phyloP scores from a whole-genome alignment of 306 rosid species.

The Sophora flavescens region DNA sequence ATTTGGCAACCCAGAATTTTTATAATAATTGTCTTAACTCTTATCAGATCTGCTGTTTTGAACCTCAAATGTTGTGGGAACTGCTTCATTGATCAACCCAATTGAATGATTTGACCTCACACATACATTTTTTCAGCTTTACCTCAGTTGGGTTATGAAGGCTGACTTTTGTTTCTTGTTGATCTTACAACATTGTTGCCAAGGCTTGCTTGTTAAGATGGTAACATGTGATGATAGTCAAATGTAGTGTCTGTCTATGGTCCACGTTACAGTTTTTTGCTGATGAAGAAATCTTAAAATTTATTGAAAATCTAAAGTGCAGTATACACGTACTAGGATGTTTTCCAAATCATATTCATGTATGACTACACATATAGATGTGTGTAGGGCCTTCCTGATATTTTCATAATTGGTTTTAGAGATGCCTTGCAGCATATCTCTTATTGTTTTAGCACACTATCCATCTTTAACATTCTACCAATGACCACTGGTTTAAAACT shows the following conservation, averaged over 20 bases:
- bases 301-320: not conserved
- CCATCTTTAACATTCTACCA: not conserved
- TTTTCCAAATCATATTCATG: not conserved
- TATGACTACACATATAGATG: not conserved
- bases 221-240: constrained; percentile 30
- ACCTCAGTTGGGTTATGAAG: constrained; percentile 18
- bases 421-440: not conserved
- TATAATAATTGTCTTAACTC: constrained; percentile 47
- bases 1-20: constrained; percentile 42
- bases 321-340: not conserved
- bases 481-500: not conserved
- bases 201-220: constrained; percentile 20
- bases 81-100: constrained; percentile 31
- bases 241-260: constrained; percentile 37
- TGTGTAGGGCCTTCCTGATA: not conserved
- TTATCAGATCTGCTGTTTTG: constrained; percentile 43
- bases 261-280: constrained; percentile 28
- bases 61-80: constrained; percentile 41
- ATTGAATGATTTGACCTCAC: not conserved
- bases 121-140: too few species aligned
- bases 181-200: constrained; percentile 35
- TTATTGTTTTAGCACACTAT: not conserved
- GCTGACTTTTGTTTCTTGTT: constrained; percentile 32
- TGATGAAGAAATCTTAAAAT: constrained; percentile 1
- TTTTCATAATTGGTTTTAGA: not conserved